These are phyloP conservation scores for Venustampulla echinocandica DNA, from an alignment of 495 filamentous ascomycete genomes.

Conservation along the genomic window DNA sequence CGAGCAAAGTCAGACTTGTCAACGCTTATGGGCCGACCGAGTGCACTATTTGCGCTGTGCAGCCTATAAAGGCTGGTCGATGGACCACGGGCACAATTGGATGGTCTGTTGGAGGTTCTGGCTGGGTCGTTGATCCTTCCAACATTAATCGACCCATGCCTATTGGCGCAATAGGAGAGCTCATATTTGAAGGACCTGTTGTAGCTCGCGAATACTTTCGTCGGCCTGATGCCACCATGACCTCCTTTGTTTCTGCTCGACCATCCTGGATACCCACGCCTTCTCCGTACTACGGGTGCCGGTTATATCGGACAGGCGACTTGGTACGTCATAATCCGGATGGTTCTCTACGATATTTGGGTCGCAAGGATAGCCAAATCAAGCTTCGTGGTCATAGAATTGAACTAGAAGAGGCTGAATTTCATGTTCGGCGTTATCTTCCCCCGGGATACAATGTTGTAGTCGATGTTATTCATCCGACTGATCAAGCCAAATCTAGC, in stretches of 20 bases:
- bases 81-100: no score
- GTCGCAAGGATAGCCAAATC: conserved; percentile 25
- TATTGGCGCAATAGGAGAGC: conserved; percentile 49
- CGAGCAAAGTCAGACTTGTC: conserved; percentile 36
- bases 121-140: conserved; percentile 49
- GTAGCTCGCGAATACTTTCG: conserved; percentile 44
- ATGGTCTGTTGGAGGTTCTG: conserved; percentile 30
- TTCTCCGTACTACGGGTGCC: conserved; percentile 31
- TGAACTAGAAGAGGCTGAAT: conserved; percentile 30
- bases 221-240: conserved; percentile 3
- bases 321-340: conserved; percentile 21
- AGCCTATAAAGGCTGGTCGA: no score
- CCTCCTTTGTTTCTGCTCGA: neutral
- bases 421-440: conserved; percentile 36
- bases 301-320: conserved; percentile 47
- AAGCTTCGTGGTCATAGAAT: conserved; percentile 27
- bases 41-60: conserved; percentile 23
- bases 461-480: no score
- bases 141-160: conserved; percentile 45
- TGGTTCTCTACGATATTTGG: conserved; percentile 32
- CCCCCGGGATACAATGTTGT: no score
- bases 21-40: conserved; percentile 51
- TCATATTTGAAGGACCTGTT: conserved; percentile 51
- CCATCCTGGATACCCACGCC: neutral
- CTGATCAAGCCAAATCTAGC: no score